These are phyloP conservation scores for Strobilomyces dryophilus DNA, from an alignment of 768 basidiomycete species.

Conservation along the genomic window DNA sequence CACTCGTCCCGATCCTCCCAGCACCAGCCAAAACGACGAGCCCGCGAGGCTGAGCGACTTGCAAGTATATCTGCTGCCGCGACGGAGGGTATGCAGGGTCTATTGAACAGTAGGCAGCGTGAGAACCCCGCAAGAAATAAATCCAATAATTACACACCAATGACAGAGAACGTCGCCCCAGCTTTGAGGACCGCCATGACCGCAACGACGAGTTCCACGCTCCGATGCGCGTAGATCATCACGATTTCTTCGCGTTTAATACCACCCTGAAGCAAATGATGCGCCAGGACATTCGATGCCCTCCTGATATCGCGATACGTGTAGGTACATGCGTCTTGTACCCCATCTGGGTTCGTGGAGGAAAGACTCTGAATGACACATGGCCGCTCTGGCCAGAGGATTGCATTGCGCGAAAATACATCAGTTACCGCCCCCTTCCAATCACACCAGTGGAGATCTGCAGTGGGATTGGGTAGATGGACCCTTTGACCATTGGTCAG, in stretches of 20 bases:
- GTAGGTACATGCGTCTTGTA: slow-evolving; percentile 56
- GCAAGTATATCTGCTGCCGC: slow-evolving; percentile 88
- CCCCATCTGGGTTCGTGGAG: slow-evolving; percentile 29
- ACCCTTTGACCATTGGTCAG: slow-evolving; percentile 66
- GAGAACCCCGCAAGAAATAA: not conserved
- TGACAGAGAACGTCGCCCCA: slow-evolving; percentile 95
- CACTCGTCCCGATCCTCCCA: slow-evolving; percentile 71
- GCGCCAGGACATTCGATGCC: slow-evolving; percentile 87
- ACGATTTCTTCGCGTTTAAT: slow-evolving; percentile 93
- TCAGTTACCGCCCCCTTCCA: slow-evolving; percentile 97
- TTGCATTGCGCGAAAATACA: slow-evolving; percentile 87
- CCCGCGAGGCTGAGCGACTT: slow-evolving; percentile 88
- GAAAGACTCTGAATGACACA: slow-evolving; percentile 85
- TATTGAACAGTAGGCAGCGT: slow-evolving; percentile 26
- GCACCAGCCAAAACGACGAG: slow-evolving; percentile 90
- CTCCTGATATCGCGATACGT: slow-evolving; percentile 78
- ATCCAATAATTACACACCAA: slow-evolving; percentile 53
- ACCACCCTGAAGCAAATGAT: slow-evolving; percentile 82
- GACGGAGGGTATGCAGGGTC: slow-evolving; percentile 97
- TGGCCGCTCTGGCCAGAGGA: slow-evolving; percentile 68
- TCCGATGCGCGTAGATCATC: slow-evolving; percentile 95
- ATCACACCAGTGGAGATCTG: slow-evolving; percentile 93
- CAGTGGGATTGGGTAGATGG: slow-evolving; percentile 77
- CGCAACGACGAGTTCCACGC: slow-evolving; percentile 94
- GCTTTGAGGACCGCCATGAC: slow-evolving; percentile 96